Evolutionary conservation across 352 stramenopile species (phyloP).

Genomic region (Globisporangium cylindrosporum): DNA sequence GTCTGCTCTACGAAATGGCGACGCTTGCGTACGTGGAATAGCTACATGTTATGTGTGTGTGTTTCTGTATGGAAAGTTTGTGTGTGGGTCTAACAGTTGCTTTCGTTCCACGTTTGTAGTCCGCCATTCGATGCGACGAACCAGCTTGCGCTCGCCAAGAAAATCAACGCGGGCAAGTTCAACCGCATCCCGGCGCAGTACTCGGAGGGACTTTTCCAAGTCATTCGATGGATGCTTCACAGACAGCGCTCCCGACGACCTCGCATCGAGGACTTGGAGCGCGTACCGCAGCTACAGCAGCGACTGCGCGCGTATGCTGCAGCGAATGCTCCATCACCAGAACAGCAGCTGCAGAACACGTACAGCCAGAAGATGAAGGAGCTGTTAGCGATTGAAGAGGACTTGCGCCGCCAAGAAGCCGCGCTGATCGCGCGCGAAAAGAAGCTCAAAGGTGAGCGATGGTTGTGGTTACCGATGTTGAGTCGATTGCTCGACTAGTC

Average conservation of each 20-base stretch:
- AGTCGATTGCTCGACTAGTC: neutral
- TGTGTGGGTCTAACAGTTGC: neutral
- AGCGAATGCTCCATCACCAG: constrained; percentile 47
- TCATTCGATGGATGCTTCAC: constrained; percentile 90
- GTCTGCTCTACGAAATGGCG: constrained; percentile 90
- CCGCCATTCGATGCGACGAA: constrained; percentile 92
- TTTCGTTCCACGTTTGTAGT: constrained; percentile 17
- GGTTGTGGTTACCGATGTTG: neutral
- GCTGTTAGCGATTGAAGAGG: constrained; percentile 79
- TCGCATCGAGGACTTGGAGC: constrained; percentile 83
- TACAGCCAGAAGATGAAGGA: constrained; percentile 90
- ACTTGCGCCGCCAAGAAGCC: constrained; percentile 81
- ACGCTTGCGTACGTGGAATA: constrained; percentile 66
- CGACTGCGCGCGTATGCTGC: constrained; percentile 75
- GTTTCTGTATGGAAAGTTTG: neutral
- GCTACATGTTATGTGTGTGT: neutral
- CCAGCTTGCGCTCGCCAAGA: constrained; percentile 90
- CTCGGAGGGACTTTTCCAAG: constrained; percentile 88
- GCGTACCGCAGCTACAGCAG: constrained; percentile 77
- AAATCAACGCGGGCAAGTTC: constrained; percentile 93
- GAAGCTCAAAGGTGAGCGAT: constrained; percentile 70
- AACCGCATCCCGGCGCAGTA: constrained; percentile 88
- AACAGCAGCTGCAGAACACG: constrained; percentile 71
- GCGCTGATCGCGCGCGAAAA: constrained; percentile 82
- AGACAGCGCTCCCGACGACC: constrained; percentile 76